Conservation (phyloP, 2,329 filamentous ascomycete genomes). For the Hypoxylon sp. region DNA sequence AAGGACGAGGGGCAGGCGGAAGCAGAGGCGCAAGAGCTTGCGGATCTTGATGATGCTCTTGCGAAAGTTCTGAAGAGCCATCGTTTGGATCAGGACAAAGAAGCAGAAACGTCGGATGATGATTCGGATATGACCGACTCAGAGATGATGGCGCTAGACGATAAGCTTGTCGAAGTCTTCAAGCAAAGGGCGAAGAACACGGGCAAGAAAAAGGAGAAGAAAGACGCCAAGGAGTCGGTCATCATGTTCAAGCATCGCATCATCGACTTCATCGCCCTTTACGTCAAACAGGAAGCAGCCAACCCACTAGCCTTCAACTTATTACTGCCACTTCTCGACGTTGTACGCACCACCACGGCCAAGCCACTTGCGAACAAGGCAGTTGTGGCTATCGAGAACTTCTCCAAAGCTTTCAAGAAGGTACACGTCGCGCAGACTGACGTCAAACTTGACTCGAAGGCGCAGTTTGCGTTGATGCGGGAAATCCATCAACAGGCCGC, state of each 20-base stretch:
- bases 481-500: constrained; percentile 74
- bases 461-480: constrained; percentile 66
- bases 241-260: constrained; percentile 95
- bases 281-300: constrained; percentile 78
- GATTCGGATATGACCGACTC: constrained; percentile 93
- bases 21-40: constrained; percentile 54
- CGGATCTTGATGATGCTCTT: constrained; percentile 75
- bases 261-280: constrained; percentile 86
- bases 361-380: constrained; percentile 80
- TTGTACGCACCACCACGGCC: constrained; percentile 78
- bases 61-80: constrained; percentile 81
- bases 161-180: constrained; percentile 85
- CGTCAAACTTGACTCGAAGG: constrained; percentile 51
- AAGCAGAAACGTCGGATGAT: constrained; percentile 64
- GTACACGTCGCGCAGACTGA: constrained; percentile 56
- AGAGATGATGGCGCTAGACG: constrained; percentile 90
- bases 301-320: constrained; percentile 73
- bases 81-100: constrained; percentile 65
- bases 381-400: constrained; percentile 74
- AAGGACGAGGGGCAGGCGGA: constrained; percentile 50
- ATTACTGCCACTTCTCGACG: constrained; percentile 77
- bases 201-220: constrained; percentile 81
- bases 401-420: constrained; percentile 73
- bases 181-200: constrained; percentile 73
- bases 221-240: constrained; percentile 87